These are phyloP conservation scores for Pseudozyma sp. DNA, from an alignment of 1,284 basidiomycete species.

Conservation along the genomic window DNA sequence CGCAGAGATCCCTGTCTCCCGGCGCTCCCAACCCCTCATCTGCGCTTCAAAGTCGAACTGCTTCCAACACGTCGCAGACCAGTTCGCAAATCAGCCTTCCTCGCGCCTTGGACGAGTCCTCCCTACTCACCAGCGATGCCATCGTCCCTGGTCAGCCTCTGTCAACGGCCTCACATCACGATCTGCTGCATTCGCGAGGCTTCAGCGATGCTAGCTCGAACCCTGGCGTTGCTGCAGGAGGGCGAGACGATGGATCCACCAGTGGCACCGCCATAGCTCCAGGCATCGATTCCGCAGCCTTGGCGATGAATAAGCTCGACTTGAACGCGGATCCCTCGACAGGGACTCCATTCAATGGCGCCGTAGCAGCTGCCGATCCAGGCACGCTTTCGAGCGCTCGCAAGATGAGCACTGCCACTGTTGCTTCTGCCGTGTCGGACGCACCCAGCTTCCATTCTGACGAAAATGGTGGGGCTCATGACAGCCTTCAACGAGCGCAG, in stretches of 20 bases:
- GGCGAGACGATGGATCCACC: conserved; percentile 7
- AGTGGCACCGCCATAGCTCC: conserved; percentile 8
- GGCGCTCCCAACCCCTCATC: conserved; percentile 9
- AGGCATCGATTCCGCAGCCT: conserved; percentile 2
- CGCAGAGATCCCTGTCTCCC: conserved; percentile 20
- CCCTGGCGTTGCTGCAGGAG: conserved; percentile 1
- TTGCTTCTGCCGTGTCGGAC: conserved; percentile 35
- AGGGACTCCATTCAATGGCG: background rate
- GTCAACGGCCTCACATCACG: conserved; percentile 10
- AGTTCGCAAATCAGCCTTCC: conserved; percentile 14
- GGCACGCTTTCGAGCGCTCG: conserved; percentile 17
- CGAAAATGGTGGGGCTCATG: conserved; percentile 42
- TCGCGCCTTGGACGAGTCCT: background rate
- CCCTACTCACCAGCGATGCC: conserved; percentile 3
- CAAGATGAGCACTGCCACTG: conserved; percentile 57
- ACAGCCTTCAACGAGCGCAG: conserved; percentile 52
- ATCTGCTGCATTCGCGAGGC: conserved; percentile 14
- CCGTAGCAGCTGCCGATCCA: conserved; percentile 1
- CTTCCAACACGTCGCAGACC: conserved; percentile 19
- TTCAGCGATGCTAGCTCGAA: conserved; percentile 38
- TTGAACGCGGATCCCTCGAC: background rate
- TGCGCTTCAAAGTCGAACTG: conserved; percentile 12
- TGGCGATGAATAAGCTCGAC: background rate
- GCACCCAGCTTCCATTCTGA: conserved; percentile 39
- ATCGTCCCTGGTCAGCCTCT: background rate